A percentile compares a stretch with the other conserved stretches of the same genome.
Evolutionary conservation across 2,329 filamentous ascomycete genomes (phyloP).

Genomic region (Paraphoma chrysanthemicola): DNA sequence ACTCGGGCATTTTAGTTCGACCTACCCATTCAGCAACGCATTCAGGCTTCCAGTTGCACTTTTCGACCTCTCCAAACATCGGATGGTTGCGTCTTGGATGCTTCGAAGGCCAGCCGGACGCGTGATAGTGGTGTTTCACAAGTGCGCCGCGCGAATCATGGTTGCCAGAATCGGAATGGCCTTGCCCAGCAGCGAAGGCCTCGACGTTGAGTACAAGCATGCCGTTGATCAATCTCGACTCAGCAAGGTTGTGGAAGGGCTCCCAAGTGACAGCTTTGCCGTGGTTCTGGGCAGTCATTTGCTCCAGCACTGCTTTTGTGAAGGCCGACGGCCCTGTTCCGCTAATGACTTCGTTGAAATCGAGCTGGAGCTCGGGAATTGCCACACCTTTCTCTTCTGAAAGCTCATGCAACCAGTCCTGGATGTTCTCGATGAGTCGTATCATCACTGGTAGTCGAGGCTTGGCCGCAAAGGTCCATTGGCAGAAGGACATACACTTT

Average conservation of each 20-base stretch:
- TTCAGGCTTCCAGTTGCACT: slow-evolving; percentile 72
- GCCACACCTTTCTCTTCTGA: slow-evolving; percentile 65
- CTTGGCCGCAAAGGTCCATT: slow-evolving; percentile 78
- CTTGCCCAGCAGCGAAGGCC: slow-evolving; percentile 75
- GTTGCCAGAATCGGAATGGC: slow-evolving; percentile 75
- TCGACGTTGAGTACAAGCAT: slow-evolving; percentile 74
- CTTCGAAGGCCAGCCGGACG: slow-evolving; percentile 72
- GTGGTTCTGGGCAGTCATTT: slow-evolving; percentile 63
- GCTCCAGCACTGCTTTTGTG: slow-evolving; percentile 67
- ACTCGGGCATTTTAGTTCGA: not conserved
- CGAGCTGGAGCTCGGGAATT: slow-evolving; percentile 67
- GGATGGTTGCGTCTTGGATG: slow-evolving; percentile 73
- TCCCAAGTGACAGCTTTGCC: slow-evolving; percentile 65
- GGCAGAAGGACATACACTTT: slow-evolving; percentile 75
- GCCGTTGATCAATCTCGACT: slow-evolving; percentile 69
- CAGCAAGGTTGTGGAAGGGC: slow-evolving; percentile 68
- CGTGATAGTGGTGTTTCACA: slow-evolving; percentile 78
- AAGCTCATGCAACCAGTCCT: slow-evolving; percentile 68
- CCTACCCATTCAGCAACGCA: slow-evolving; percentile 68
- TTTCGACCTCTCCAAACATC: slow-evolving; percentile 73
- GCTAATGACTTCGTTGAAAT: slow-evolving; percentile 75
- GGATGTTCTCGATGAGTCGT: slow-evolving; percentile 71
- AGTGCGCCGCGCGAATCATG: slow-evolving; percentile 71
- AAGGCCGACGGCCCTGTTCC: slow-evolving; percentile 77
- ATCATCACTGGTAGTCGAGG: slow-evolving; percentile 73